Conservation (phyloP, 495 filamentous ascomycete species). For the Aspergillus leporis region DNA sequence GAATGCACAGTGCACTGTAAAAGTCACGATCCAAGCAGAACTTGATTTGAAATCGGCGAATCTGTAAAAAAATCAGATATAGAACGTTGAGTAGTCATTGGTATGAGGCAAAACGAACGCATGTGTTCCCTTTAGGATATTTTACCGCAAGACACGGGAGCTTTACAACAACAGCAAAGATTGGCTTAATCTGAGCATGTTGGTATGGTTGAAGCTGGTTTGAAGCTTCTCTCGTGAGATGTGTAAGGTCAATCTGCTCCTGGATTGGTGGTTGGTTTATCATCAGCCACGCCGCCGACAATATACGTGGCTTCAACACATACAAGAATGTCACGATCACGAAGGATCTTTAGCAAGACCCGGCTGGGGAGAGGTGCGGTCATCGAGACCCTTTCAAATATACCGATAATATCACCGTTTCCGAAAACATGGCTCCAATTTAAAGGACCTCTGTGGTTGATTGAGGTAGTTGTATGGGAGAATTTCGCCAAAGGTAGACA, state of each 20-base stretch:
- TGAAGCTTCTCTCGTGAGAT: slow-evolving; percentile 23
- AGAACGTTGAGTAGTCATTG: background rate
- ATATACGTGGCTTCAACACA: background rate
- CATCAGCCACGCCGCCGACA: background rate
- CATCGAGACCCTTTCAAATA: slow-evolving; percentile 27
- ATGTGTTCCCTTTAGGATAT: slow-evolving; percentile 28
- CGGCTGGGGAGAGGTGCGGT: background rate
- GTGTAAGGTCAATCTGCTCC: slow-evolving; percentile 40
- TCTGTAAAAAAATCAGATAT: slow-evolving; percentile 17
- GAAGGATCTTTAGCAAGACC: slow-evolving; percentile 30
- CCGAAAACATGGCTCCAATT: slow-evolving; percentile 43
- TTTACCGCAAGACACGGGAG: slow-evolving; percentile 45
- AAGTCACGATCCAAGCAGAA: slow-evolving; percentile 40
- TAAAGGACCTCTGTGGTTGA: slow-evolving; percentile 34
- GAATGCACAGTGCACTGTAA: slow-evolving; percentile 35
- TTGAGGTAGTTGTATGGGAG: slow-evolving; percentile 39
- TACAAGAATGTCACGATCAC: slow-evolving; percentile 34
- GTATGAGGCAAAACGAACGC: slow-evolving; percentile 15
- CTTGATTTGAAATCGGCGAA: slow-evolving; percentile 47
- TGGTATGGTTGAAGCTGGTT: slow-evolving; percentile 15
- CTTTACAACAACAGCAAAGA: slow-evolving; percentile 45
- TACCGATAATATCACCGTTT: slow-evolving; percentile 30
- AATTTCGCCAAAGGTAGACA: slow-evolving; percentile 42
- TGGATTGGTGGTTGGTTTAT: slow-evolving; percentile 7
- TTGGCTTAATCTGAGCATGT: slow-evolving; percentile 19